These are phyloP conservation scores for Schoenoplectus triqueter DNA, from an alignment of 202 grass and related monocot species.

Conservation along the genomic window DNA sequence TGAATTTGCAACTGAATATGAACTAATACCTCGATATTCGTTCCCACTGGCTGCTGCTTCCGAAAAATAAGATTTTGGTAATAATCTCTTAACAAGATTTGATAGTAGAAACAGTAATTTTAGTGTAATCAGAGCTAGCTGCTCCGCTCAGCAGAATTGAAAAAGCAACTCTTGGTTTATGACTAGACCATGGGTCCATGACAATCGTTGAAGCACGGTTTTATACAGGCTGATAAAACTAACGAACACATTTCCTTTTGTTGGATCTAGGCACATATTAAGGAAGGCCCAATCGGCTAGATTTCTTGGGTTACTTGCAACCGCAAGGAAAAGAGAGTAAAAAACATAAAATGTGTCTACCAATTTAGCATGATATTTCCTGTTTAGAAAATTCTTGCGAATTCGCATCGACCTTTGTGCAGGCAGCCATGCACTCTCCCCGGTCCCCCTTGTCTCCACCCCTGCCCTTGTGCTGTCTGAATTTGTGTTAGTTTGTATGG, in stretches of 20 bases:
- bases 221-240: not conserved
- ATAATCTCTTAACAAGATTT: no score
- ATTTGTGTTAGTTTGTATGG: not conserved
- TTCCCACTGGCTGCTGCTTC: no score
- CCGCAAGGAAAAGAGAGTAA: not conserved
- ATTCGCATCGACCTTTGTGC: no score
- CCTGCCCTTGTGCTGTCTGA: not conserved
- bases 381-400: conserved; percentile 1
- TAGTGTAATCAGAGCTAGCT: no score
- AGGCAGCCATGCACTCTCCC: no score
- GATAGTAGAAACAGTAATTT: no score
- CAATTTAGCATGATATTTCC: not conserved
- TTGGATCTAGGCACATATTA: not conserved
- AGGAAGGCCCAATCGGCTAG: not conserved
- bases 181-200: no score
- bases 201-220: not conserved
- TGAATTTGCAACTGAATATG: not conserved
- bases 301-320: not conserved
- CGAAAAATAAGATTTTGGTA: no score
- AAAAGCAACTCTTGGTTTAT: not conserved
- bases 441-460: no score
- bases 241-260: not conserved
- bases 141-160: no score
- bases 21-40: not conserved
- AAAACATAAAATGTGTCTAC: not conserved